Conservation (phyloP, 2,329 filamentous ascomycete species). For the Sordariomycetes sp. region DNA sequence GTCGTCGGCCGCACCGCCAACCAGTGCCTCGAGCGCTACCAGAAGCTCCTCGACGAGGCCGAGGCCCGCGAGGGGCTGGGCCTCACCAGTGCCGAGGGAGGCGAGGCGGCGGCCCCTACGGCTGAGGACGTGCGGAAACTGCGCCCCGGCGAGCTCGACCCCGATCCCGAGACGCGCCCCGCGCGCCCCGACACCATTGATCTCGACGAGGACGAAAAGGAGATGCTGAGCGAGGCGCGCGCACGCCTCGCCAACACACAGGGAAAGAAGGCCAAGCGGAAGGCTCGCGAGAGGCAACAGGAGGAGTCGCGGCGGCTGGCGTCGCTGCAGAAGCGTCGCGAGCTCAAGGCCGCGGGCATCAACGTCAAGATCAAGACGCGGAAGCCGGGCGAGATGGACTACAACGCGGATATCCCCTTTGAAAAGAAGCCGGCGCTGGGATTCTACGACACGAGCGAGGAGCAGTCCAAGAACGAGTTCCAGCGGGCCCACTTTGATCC, state of each 20-base stretch:
- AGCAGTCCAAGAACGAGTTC: slow-evolving; percentile 67
- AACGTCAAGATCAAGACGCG: slow-evolving; percentile 90
- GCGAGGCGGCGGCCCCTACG: slow-evolving; percentile 73
- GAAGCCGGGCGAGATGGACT: slow-evolving; percentile 97
- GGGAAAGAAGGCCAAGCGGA: slow-evolving; percentile 97
- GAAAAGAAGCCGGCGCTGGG: slow-evolving; percentile 81
- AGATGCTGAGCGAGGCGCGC: slow-evolving; percentile 96
- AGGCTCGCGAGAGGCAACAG: slow-evolving; percentile 87
- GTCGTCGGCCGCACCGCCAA: slow-evolving; percentile 94
- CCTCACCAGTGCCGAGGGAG: slow-evolving; percentile 73
- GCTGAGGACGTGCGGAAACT: slow-evolving; percentile 85
- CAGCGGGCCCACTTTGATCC: slow-evolving; percentile 82
- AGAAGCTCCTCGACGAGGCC: slow-evolving; percentile 90
- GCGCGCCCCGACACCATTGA: slow-evolving; percentile 94
- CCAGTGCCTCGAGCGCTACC: slow-evolving; percentile 93
- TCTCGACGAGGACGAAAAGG: slow-evolving; percentile 97
- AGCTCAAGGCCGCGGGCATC: slow-evolving; percentile 94
- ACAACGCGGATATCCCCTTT: slow-evolving; percentile 97
- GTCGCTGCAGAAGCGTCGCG: slow-evolving; percentile 83
- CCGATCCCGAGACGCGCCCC: slow-evolving; percentile 94
- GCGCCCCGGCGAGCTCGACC: slow-evolving; percentile 86
- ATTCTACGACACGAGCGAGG: slow-evolving; percentile 87
- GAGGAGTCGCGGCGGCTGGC: slow-evolving; percentile 88
- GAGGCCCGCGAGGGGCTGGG: slow-evolving; percentile 81
- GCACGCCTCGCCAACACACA: slow-evolving; percentile 95